Evolutionary conservation across 768 basidiomycete species (phyloP), one percentile per base, ranked within the genome.

Genomic region (Termitomyces sp.): DNA sequence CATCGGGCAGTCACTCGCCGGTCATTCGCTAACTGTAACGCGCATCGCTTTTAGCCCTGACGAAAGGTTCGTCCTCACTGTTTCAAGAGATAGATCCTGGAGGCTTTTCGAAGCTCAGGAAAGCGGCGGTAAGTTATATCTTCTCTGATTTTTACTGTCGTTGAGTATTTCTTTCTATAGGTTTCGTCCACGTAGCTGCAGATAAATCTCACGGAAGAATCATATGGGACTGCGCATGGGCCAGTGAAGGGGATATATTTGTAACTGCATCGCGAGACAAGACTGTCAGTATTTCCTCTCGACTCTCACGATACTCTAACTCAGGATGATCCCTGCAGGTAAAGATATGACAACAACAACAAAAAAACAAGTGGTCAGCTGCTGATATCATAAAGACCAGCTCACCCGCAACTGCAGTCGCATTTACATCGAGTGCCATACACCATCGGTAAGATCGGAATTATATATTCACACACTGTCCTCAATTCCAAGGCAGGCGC

Each of bases 181-280:
- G 82, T 1, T 94, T 85, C 68, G 61, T 75, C 8, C 84, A 86
- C 2, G 65, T 86, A 22, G 82, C 83, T 5, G 79, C 82, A 16
- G 85, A 94, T 57, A 96, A 92, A 72, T 86, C 92, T 0, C 97
- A 98, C 70, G 81, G 82, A 1, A 82, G 97, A 39, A 97, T 99
- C 65, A 89, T 99, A 36, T 95, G 97, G 94, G 97, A 98, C 69
- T 92, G 90, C 65, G 83, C 86, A 15, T 99, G 95, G 94, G 79
- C 89, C 1, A 66, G 73, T 1, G 87, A 92, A 62, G 85, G 86
- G 7, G 81, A 86, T 63, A 66, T 88, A 16, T 99, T 99, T 66
- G 94, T 86, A 12, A 98, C 97, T 2, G 95, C 92, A 1, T 94
- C 95, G 3, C 82, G 97, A 44, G 97, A 99, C 72, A 98, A 96